Evolutionary conservation across 306 rosid genomes (phyloP).

Genomic region (Ormosia emarginata): DNA sequence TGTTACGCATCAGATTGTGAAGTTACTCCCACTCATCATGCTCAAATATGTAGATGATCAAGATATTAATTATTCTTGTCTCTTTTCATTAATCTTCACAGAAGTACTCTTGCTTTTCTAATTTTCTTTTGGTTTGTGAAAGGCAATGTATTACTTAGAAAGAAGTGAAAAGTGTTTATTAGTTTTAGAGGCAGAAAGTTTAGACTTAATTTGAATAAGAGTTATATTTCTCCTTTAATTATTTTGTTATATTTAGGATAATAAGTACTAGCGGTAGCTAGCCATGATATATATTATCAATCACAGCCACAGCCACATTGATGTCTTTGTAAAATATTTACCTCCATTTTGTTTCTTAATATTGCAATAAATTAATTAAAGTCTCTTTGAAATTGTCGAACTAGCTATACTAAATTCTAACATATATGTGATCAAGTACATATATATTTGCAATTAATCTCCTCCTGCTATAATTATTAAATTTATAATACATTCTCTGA

Average conservation of each 20-base stretch:
- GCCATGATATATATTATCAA: too few relatives aligned
- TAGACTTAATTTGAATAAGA: not conserved
- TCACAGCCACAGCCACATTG: too few relatives aligned
- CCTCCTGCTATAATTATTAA: not conserved
- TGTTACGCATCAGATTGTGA: conserved; percentile 11
- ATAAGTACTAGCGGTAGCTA: too few relatives aligned
- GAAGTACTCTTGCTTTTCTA: not conserved
- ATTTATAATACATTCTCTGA: not conserved
- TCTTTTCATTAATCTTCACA: not conserved
- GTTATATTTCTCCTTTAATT: not conserved
- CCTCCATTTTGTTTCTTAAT: not conserved
- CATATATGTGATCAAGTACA: not conserved
- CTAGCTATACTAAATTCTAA: not conserved
- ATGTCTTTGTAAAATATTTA: not conserved
- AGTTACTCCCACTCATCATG: conserved; percentile 55
- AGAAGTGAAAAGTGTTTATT: not conserved
- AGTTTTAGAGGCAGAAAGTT: too few relatives aligned
- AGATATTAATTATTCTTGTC: not conserved
- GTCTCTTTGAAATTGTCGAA: not conserved
- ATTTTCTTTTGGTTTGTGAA: not conserved
- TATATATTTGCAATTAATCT: not conserved
- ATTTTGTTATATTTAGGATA: not conserved
- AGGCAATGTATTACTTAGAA: not conserved
- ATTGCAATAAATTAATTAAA: not conserved
- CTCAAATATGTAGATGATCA: conserved; percentile 58